Percentiles rank a stretch among this genome's conserved stretches.
These are phyloP conservation scores for Agaricus blazei DNA, from an alignment of 768 basidiomycete genomes.

Conservation along the genomic window DNA sequence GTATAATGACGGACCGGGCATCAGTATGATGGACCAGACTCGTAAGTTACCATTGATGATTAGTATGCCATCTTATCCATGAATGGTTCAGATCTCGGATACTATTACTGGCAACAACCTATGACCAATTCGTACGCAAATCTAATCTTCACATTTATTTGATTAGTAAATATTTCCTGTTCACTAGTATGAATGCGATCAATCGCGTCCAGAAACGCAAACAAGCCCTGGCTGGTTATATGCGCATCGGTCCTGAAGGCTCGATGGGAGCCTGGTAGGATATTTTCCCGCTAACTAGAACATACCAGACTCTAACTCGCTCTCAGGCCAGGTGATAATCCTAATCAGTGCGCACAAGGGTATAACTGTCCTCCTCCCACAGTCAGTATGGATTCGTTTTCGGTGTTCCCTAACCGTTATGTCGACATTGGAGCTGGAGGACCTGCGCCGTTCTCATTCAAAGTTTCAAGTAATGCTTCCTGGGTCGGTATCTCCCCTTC, in stretches of 20 bases:
- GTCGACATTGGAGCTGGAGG: conserved; percentile 63
- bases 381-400: conserved; percentile 50
- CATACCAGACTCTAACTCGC: neutral
- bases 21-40: conserved; percentile 67
- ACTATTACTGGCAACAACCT: conserved; percentile 69
- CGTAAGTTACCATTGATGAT: conserved; percentile 23
- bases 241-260: conserved; percentile 59
- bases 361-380: conserved; percentile 47
- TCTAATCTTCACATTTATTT: neutral
- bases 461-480: conserved; percentile 37
- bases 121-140: conserved; percentile 49
- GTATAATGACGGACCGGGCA: neutral
- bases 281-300: neutral
- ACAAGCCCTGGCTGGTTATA: conserved; percentile 50
- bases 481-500: conserved; percentile 48
- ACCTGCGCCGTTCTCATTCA: conserved; percentile 51
- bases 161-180: neutral
- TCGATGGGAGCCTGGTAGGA: conserved; percentile 54
- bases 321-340: conserved; percentile 60
- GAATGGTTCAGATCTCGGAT: conserved; percentile 38
- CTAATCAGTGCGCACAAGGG: conserved; percentile 43
- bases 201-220: conserved; percentile 50
- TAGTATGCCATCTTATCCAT: neutral
- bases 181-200: conserved; percentile 44
- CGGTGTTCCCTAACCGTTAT: conserved; percentile 45